Evolutionary conservation across 2,329 filamentous ascomycete genomes (phyloP).

Genomic region (Colletotrichum sp.): DNA sequence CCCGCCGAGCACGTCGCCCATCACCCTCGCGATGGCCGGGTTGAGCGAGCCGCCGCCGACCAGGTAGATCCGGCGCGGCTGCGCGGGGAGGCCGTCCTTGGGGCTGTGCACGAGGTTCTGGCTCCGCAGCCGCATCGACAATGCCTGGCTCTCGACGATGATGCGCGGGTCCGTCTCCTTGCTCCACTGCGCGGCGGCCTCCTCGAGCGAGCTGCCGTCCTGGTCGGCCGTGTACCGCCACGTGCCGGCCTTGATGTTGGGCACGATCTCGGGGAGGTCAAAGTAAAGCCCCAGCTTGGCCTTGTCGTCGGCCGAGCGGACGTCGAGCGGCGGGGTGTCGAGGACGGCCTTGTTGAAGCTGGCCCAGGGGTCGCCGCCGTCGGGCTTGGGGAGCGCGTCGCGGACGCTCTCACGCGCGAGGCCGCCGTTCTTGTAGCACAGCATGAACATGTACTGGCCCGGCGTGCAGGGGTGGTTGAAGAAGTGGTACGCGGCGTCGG

Average conservation of each 20-base stretch:
- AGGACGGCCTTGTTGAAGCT: constrained; percentile 78
- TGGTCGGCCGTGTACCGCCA: constrained; percentile 75
- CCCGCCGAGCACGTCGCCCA: constrained; percentile 88
- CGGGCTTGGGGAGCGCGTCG: constrained; percentile 70
- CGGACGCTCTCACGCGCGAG: constrained; percentile 90
- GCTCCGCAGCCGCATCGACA: constrained; percentile 87
- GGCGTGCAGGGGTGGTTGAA: constrained; percentile 95
- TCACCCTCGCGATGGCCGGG: constrained; percentile 82
- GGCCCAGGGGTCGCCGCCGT: constrained; percentile 68
- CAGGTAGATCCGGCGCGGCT: constrained; percentile 89
- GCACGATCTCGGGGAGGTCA: constrained; percentile 92
- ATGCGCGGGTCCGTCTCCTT: constrained; percentile 76
- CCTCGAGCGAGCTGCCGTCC: constrained; percentile 52
- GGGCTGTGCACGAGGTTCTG: constrained; percentile 69
- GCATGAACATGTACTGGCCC: constrained; percentile 99
- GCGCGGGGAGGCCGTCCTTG: constrained; percentile 69
- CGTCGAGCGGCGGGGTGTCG: constrained; percentile 70
- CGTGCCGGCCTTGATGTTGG: constrained; percentile 83
- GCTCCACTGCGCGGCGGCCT: constrained; percentile 45
- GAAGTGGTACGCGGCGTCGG: constrained; percentile 92
- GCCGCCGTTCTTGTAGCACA: constrained; percentile 98
- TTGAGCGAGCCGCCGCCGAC: constrained; percentile 93
- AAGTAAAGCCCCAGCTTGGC: constrained; percentile 95
- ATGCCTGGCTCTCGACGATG: constrained; percentile 93
- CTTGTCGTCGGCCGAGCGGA: constrained; percentile 54